phyloP scores from a whole-genome alignment of 805 yeast genomes.

The Candida michaelii region DNA sequence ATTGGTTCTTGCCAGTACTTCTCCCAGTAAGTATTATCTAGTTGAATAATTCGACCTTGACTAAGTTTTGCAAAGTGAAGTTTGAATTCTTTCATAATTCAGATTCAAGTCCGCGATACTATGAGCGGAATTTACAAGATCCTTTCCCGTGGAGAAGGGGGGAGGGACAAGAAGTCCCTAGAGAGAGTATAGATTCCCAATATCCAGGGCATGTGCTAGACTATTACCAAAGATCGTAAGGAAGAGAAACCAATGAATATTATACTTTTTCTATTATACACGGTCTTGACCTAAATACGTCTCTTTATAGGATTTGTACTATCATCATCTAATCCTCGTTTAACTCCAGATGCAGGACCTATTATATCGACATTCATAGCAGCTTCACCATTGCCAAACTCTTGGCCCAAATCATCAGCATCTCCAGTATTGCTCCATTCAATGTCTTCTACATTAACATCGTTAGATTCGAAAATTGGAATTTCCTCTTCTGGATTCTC shows the following conservation, averaged over 20 bases:
- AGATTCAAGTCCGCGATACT: not conserved
- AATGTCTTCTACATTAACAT: not conserved
- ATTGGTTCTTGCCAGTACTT: slow-evolving; percentile 22
- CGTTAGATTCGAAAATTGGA: slow-evolving; percentile 12
- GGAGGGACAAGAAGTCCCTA: too few species aligned
- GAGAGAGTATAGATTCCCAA: too few species aligned
- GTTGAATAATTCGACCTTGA: slow-evolving; percentile 39
- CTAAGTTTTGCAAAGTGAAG: slow-evolving; percentile 60
- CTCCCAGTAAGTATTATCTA: slow-evolving; percentile 30
- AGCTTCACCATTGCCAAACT: slow-evolving; percentile 23
- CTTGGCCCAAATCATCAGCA: slow-evolving; percentile 24
- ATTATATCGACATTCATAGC: slow-evolving; percentile 46
- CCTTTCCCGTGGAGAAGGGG: too few species aligned
- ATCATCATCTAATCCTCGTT: slow-evolving; percentile 26
- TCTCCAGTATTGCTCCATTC: slow-evolving; percentile 25
- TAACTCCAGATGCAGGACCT: slow-evolving; percentile 35
- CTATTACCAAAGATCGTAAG: too few species aligned
- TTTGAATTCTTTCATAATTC: slow-evolving; percentile 34
- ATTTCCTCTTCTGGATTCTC: slow-evolving; percentile 31
- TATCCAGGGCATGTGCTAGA: too few species aligned
- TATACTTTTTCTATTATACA: too few species aligned
- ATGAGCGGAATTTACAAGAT: too few species aligned
- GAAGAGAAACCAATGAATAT: too few species aligned
- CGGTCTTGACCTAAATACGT: not conserved
- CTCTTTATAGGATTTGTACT: not conserved